Evolutionary conservation across 1,284 basidiomycete genomes (phyloP).

Genomic region (Pascua sp.): DNA sequence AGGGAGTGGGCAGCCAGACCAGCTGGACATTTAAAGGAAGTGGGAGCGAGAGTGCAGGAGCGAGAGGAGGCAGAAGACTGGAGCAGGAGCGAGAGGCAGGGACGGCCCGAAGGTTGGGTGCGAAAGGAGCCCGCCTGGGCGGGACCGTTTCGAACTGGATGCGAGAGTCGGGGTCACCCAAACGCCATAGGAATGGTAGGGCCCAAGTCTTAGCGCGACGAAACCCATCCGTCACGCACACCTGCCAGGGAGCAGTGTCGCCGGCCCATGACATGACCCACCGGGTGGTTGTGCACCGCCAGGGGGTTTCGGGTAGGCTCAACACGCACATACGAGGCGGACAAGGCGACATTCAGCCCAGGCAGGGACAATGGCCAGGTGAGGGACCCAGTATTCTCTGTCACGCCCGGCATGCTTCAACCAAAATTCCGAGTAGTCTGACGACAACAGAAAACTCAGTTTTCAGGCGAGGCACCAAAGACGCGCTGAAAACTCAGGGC

Average conservation of each 20-base stretch:
- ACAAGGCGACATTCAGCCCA: neutral
- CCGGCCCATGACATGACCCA: neutral
- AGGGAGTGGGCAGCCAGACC: slow-evolving; percentile 1
- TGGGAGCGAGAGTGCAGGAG: slow-evolving; percentile 4
- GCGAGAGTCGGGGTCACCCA: slow-evolving; percentile 4
- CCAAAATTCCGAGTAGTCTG: too few species aligned
- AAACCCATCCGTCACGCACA: slow-evolving; percentile 12
- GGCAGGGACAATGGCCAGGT: neutral
- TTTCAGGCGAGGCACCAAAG: too few species aligned
- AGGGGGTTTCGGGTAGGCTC: too few species aligned
- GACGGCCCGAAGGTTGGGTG: neutral
- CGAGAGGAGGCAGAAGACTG: slow-evolving; percentile 2
- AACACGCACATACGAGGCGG: too few species aligned
- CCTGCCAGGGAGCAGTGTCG: slow-evolving; percentile 6
- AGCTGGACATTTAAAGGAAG: slow-evolving; percentile 14
- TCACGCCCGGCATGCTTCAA: too few species aligned
- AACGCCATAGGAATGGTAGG: slow-evolving; percentile 13
- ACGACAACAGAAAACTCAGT: too few species aligned
- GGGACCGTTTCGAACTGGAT: slow-evolving; percentile 22
- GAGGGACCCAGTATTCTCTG: too few species aligned
- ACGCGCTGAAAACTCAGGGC: too few species aligned
- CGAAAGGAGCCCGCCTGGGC: slow-evolving; percentile 7
- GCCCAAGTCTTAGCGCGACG: slow-evolving; percentile 15
- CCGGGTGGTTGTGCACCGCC: too few species aligned
- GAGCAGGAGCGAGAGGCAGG: neutral